Evolutionary conservation across 805 yeast species (phyloP).

Genomic region (Candida alai): DNA sequence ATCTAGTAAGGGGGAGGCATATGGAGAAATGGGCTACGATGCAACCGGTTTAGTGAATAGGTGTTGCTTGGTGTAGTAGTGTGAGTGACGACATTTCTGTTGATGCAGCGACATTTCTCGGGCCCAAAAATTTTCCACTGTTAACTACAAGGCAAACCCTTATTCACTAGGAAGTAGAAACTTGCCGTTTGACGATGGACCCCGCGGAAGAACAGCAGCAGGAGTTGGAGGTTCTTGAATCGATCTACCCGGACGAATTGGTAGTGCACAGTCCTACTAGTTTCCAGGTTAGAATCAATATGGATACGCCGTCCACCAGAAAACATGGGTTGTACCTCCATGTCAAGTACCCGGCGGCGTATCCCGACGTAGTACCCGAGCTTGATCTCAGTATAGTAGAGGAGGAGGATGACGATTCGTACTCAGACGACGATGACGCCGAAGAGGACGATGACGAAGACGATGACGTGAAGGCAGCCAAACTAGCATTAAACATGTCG

Average conservation of each 20-base stretch:
- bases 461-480: conserved; percentile 41
- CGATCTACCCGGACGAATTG: conserved; percentile 92
- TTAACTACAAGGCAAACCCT: too few relatives aligned
- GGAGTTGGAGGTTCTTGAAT: conserved; percentile 84
- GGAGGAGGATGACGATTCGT: conserved; percentile 20
- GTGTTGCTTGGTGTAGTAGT: too few relatives aligned
- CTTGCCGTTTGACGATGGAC: conserved; percentile 70
- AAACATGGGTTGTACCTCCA: conserved; percentile 52
- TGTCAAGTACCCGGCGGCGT: conserved; percentile 69
- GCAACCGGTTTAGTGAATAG: too few relatives aligned
- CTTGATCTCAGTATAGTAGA: conserved; percentile 37
- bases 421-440: conserved; percentile 3
- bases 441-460: conserved; percentile 43
- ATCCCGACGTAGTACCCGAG: conserved; percentile 78
- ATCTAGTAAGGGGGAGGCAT: too few relatives aligned
- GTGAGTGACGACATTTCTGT: too few relatives aligned
- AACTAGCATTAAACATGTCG: conserved; percentile 48
- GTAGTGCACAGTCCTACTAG: conserved; percentile 30
- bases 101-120: too few relatives aligned
- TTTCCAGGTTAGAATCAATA: conserved; percentile 53
- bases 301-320: conserved; percentile 66
- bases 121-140: too few relatives aligned
- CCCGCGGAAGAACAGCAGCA: conserved; percentile 79
- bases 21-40: too few relatives aligned
- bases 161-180: too few relatives aligned